Conservation (phyloP, 805 yeast species). For the Scheffersomyces coipomensis region DNA sequence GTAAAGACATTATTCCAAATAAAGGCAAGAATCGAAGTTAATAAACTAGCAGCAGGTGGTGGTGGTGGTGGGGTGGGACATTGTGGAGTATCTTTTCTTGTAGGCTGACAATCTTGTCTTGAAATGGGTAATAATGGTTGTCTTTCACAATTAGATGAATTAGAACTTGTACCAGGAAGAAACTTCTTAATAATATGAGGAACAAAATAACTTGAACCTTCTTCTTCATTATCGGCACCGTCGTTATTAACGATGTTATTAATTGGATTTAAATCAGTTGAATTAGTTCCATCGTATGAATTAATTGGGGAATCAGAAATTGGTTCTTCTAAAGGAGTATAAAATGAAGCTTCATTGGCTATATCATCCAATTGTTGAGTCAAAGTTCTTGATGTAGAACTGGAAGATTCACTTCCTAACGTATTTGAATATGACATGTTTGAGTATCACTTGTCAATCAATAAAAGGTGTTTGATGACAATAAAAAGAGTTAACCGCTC, state of each 20-base stretch:
- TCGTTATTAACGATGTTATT: background rate
- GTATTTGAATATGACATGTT: background rate
- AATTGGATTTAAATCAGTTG: background rate
- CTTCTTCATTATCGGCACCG: background rate
- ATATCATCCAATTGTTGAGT: background rate
- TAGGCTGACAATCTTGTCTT: background rate
- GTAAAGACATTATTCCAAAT: background rate
- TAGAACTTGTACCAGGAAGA: background rate
- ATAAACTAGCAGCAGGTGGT: background rate
- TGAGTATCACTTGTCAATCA: no score
- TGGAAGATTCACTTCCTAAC: background rate
- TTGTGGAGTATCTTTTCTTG: no score
- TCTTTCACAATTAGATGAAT: background rate
- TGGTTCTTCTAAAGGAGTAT: background rate
- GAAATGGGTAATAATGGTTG: background rate
- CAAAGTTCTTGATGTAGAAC: background rate
- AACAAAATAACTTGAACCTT: no score
- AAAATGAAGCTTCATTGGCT: slow-evolving; percentile 1
- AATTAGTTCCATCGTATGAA: no score
- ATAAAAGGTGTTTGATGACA: no score
- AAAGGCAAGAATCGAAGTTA: background rate
- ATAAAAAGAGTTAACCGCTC: background rate
- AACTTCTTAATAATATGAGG: background rate
- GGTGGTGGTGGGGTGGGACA: background rate
- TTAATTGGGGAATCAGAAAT: no score